Base-by-base conservation (phyloP, 495 filamentous ascomycete genomes). In the Daldinia concentrica region DNA sequence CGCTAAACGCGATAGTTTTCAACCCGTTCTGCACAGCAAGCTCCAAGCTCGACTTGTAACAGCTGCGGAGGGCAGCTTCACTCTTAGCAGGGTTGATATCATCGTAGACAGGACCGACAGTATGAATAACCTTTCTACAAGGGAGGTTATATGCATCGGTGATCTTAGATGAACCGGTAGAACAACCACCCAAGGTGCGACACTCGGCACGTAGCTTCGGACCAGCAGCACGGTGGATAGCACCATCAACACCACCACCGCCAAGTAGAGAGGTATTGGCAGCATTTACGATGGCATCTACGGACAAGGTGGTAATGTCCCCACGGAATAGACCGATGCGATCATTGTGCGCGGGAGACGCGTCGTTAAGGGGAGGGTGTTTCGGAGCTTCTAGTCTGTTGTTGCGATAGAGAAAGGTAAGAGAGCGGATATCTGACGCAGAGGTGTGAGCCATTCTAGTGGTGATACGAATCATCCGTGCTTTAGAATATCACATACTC, bases 251-350 rank as follows among this genome's bases (percentile, higher is more conserved):
- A 37, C 95, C 95, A 15, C 93, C 92, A 45, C 95, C 95, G 55
- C 93, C 92, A 3, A 92, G 83, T 0, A 99, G 86, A 7, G 86
- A 89, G 17, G 81, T 79, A 77, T 98, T 98, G 22, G 95, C 94
- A 9, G 95, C 95, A 78, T 98, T 98, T 75, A 98, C 94, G 73
- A 98, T 97, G 64, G 89, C 90, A 71, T 92, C 93, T 34, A 94
- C 87, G 48, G 84, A 78, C 15, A 99, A 87, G 12, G 82, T 90
- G 14, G 94, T 97, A 79, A 99, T 97, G 78, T 97, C 94, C 54
- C 86, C 84, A 59, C 88, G 88, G 69, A 95, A 84, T 32, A 92
- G 78, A 26, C 86, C 85, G 68, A 99, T 83, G 57, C 85, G 90
- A 74, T 90, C 82, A 79, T 99, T 99, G 77, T 92, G 79, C 8